Evolutionary conservation across 495 filamentous ascomycete species (phyloP).

Genomic region (Penicillium steckii): DNA sequence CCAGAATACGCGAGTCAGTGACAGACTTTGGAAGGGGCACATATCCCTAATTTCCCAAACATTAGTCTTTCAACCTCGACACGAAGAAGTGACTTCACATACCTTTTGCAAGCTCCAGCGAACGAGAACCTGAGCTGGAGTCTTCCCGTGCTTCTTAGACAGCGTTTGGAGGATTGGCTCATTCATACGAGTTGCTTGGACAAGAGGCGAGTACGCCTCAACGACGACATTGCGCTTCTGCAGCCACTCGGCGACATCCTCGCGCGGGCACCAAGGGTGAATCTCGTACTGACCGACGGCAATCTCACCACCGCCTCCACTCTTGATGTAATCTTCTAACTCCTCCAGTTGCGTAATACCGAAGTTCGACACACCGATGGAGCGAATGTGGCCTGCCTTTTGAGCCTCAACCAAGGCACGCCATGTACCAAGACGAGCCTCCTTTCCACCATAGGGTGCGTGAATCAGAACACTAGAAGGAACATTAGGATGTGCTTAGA

Average conservation of each 20-base stretch:
- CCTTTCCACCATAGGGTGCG: conserved; percentile 54
- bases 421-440: conserved; percentile 51
- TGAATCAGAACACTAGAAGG: conserved; percentile 49
- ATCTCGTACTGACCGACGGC: conserved; percentile 87
- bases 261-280: conserved; percentile 81
- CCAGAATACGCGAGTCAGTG: conserved; percentile 57
- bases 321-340: conserved; percentile 71
- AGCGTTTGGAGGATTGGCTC: conserved; percentile 61
- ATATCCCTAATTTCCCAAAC: conserved; percentile 57
- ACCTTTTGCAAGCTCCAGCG: conserved; percentile 87
- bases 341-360: conserved; percentile 55
- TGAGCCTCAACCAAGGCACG: conserved; percentile 55
- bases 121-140: conserved; percentile 73
- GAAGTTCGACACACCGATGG: conserved; percentile 57
- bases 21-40: conserved; percentile 65
- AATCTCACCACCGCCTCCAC: conserved; percentile 71
- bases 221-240: conserved; percentile 64
- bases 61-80: conserved; percentile 42
- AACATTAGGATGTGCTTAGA: not conserved
- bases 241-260: conserved; percentile 77
- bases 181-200: conserved; percentile 63
- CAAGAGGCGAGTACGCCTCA: conserved; percentile 79
- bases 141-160: conserved; percentile 69
- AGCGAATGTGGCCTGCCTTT: conserved; percentile 50
- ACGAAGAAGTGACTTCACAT: conserved; percentile 6